A percentile compares a stretch with the other conserved stretches of the same genome.
Conservation (phyloP, 345 rosid species). For the Populus deltoides region DNA sequence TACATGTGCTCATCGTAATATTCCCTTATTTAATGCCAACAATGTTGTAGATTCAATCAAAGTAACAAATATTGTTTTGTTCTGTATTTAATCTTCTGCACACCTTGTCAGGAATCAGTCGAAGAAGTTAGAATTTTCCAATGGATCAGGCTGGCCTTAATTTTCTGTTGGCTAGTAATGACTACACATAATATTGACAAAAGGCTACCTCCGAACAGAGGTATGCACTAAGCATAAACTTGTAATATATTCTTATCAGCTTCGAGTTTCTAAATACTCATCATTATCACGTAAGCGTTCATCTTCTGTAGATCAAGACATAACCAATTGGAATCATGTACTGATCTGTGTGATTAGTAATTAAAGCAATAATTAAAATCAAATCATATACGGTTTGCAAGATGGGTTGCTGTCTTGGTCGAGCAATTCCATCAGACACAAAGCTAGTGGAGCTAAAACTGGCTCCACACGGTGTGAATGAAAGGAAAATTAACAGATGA, state of each 20-base stretch:
- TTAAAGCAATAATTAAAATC: not conserved
- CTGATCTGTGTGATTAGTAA: not conserved
- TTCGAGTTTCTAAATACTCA: not conserved
- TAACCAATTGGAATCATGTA: not conserved
- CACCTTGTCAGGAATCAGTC: not conserved
- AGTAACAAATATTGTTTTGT: not conserved
- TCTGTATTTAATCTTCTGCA: not conserved
- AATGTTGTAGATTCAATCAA: not conserved
- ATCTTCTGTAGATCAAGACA: not conserved
- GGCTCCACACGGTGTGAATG: constrained; percentile 30
- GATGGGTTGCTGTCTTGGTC: constrained; percentile 18
- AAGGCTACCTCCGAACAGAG: not conserved
- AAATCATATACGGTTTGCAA: not conserved
- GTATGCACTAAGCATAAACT: not conserved
- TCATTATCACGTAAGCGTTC: not conserved
- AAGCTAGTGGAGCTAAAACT: not conserved
- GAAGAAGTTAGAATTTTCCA: not conserved
- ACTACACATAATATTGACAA: not conserved
- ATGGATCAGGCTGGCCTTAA: not conserved
- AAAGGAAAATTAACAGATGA: constrained; percentile 10
- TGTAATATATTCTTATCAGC: not conserved
- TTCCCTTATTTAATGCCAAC: not conserved
- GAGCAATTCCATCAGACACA: not conserved
- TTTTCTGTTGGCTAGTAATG: not conserved
- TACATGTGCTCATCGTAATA: no score